Base-by-base conservation (phyloP, 306 rosid genomes). In the Echinosophora koreensis region DNA sequence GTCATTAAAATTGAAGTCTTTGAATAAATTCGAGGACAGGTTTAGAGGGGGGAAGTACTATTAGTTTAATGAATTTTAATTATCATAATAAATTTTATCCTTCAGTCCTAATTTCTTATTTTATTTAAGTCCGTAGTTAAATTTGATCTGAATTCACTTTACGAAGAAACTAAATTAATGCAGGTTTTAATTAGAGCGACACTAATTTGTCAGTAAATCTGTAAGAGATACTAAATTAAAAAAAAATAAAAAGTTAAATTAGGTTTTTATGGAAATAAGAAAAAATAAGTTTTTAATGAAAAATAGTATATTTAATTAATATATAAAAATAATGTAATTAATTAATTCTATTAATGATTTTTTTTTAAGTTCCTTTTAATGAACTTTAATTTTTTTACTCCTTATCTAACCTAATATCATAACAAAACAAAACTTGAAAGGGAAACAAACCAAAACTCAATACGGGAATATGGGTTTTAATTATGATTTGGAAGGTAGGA, bases 391-490 rank as follows among this genome's bases (percentile, higher is more conserved):
- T 22, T 22, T 22, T 22, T 22, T 22, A 22, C 1, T 22, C 22
- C 22, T 22, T 22, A 22, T 22, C 22, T 22, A 22, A 22, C 2
- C 32, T 30, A 30, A 30, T 30, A 30, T 30, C 1, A 30, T 30
- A 30, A 30, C 32, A 30, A 30, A 2, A 2, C 32, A 30, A 71
- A 71, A 55, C 37, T 44, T 44, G 28, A 73, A 41, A 73, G 59
- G 44, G 59, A 22, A 49, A 49, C 27, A 49, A 30, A 69, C 60
- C 44, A n/a, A 28, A 49, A 17, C 22, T 18, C 8, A 70, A 28
- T 50, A 46, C 18, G 46, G 57, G 67, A 74, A 74, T 22, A 46
- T 46, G 78, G 69, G 17, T 16, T 64, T 71, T 71, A 52, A 54
- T 71, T 64, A 42, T 71, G 73, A 62, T 65, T 41, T 39, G 73